These are phyloP conservation scores for Candida frijolesensis DNA, from an alignment of 1,139 yeast genomes.

Conservation along the genomic window DNA sequence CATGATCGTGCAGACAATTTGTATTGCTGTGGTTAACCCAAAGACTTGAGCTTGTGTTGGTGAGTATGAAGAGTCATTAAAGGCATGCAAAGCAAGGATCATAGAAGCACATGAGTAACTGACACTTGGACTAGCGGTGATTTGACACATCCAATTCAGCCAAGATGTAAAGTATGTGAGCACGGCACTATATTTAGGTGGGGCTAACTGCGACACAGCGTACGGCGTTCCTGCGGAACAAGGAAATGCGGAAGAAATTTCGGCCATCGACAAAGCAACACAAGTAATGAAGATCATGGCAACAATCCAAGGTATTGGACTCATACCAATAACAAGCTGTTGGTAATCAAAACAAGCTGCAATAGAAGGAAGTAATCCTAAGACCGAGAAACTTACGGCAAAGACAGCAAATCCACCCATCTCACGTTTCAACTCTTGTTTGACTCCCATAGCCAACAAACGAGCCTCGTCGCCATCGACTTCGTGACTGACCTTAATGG, in stretches of 20 bases:
- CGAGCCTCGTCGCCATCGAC: constrained; percentile 56
- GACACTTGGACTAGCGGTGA: constrained; percentile 59
- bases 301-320: constrained; percentile 58
- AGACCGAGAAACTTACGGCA: constrained; percentile 71
- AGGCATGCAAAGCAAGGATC: constrained; percentile 57
- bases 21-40: constrained; percentile 54
- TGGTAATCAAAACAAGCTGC: constrained; percentile 59
- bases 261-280: constrained; percentile 54
- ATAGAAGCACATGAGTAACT: constrained; percentile 62
- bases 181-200: constrained; percentile 53
- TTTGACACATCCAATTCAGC: constrained; percentile 52
- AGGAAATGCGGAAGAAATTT: constrained; percentile 51
- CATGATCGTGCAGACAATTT: constrained; percentile 50
- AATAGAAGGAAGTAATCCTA: constrained; percentile 72
- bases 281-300: constrained; percentile 52
- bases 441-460: constrained; percentile 68
- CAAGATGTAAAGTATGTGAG: constrained; percentile 64
- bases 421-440: constrained; percentile 73
- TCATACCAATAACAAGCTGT: constrained; percentile 54
- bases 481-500: constrained; percentile 49
- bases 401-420: constrained; percentile 62
- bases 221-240: constrained; percentile 52
- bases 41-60: constrained; percentile 55
- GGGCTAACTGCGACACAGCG: constrained; percentile 54
- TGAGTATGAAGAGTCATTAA: constrained; percentile 32